Percentiles rank a stretch among this genome's conserved stretches.
phyloP scores from a whole-genome alignment of 1,139 yeast species.

The Candida sp. region DNA sequence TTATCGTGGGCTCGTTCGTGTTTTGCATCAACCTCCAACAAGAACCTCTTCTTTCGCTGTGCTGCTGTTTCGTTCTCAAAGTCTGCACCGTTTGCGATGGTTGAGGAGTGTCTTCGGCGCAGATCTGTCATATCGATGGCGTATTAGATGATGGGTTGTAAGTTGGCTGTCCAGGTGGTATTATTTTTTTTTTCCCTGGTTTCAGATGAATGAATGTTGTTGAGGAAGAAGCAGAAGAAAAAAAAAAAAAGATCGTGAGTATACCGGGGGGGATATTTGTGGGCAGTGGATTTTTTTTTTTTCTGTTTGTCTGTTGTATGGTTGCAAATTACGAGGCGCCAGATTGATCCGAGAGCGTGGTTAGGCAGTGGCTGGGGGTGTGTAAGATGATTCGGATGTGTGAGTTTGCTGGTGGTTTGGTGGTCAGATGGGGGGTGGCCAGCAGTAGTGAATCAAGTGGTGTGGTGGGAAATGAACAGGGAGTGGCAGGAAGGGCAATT shows the following conservation, averaged over 20 bases:
- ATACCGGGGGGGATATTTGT: not conserved
- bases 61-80: slow-evolving; percentile 27
- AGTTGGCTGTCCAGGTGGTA: too few species aligned
- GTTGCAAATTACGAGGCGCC: slow-evolving; percentile 3
- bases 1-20: slow-evolving; percentile 60
- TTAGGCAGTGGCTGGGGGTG: too few species aligned
- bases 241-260: not conserved
- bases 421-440: too few species aligned
- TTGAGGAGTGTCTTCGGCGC: slow-evolving; percentile 7
- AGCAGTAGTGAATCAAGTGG: too few species aligned
- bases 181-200: not conserved
- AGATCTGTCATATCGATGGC: slow-evolving; percentile 6
- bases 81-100: not conserved
- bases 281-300: not conserved
- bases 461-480: too few species aligned
- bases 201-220: not conserved
- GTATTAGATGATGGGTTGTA: too few species aligned
- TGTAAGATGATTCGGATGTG: not conserved
- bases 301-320: not conserved
- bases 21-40: slow-evolving; percentile 55
- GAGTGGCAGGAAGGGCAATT: not conserved
- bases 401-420: not conserved
- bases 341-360: not conserved
- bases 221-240: not conserved
- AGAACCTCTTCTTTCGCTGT: slow-evolving; percentile 49